Evolutionary conservation across 805 yeast genomes (phyloP), one percentile per base, ranked within the genome.

Genomic region (Myxozyma nipponensis): DNA sequence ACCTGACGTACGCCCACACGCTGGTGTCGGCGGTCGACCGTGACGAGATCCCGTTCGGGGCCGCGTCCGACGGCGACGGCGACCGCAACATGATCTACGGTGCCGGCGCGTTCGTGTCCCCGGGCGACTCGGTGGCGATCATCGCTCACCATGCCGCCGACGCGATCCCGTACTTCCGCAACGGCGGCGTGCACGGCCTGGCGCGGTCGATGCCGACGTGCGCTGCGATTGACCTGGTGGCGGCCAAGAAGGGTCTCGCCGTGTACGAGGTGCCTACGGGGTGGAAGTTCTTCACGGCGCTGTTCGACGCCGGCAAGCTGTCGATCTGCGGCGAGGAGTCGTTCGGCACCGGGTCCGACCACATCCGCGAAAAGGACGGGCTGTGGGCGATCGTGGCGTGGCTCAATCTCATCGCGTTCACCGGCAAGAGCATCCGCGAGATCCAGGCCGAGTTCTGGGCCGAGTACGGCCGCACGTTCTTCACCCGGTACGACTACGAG

Each of bases 1-100:
- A 91, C 72, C 77, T 91, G 68, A 90, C 97, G 13, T 91, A 93
- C 66, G 98, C 98, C 9, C 79, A 77, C 52, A 81, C 95, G 18
- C 75, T 91, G 57, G 98, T 91, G 19, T 84, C 79, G 30, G 77
- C 77, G 57, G 98, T 91, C n/a, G 97, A 93, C 64, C 65, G 69
- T 19, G 85, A 85, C 52, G 72, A 80, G 52, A 86, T 90, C 59
- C 86, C 91, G 5, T 91, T 91, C 67, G 98, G 98, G 57, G 98
- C 98, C 35, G 98, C 98, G 6, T 85, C 95, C n/a, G 98, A 88
- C 66, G 98, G 98, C 69, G 98, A 91, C 63, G 98, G 98, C 69
- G 98, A 91, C 67, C 82, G 98, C 72, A 91, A 91, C 69, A 91
- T 91, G 98, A 91, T 91, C 64, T 93, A 93, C 69, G 98, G 98